Evolutionary conservation across 2,329 filamentous ascomycete genomes (phyloP).

Genomic region (Xylaria digitata): DNA sequence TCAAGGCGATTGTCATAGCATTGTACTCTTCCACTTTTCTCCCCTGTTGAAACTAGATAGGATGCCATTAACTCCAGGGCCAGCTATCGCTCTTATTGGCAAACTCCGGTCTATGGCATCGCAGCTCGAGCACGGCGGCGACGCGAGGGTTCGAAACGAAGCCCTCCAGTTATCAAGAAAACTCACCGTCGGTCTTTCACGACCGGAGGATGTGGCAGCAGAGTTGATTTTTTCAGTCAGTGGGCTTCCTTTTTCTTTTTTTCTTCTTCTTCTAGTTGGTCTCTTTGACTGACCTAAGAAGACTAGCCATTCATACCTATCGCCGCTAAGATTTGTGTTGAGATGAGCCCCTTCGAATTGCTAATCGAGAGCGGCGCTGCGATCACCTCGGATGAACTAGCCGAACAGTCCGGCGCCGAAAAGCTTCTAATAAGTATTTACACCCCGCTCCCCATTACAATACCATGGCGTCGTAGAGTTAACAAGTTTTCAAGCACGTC

Average conservation of each 20-base stretch:
- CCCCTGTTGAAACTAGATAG: too few relatives aligned
- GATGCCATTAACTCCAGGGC: too few relatives aligned
- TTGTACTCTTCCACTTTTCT: too few relatives aligned
- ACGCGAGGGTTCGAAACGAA: slow-evolving; percentile 28
- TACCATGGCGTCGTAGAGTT: neutral
- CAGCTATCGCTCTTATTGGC: neutral
- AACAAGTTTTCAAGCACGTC: slow-evolving; percentile 1
- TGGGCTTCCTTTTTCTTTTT: neutral
- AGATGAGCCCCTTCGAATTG: slow-evolving; percentile 42
- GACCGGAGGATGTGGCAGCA: slow-evolving; percentile 35
- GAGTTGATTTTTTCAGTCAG: slow-evolving; percentile 39
- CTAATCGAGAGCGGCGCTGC: slow-evolving; percentile 35
- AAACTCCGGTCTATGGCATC: slow-evolving; percentile 11
- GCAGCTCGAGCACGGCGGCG: slow-evolving; percentile 13
- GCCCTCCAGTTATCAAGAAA: slow-evolving; percentile 31
- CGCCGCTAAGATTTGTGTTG: slow-evolving; percentile 42
- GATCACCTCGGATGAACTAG: slow-evolving; percentile 42
- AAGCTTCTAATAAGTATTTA: slow-evolving; percentile 41
- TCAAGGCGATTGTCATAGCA: too few relatives aligned
- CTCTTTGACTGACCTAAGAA: neutral
- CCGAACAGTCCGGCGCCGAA: slow-evolving; percentile 19
- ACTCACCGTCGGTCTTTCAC: slow-evolving; percentile 31
- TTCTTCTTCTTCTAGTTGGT: too few relatives aligned
- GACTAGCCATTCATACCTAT: slow-evolving; percentile 42
- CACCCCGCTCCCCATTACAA: too few relatives aligned